Base-by-base conservation (phyloP, 2,329 filamentous ascomycete genomes). In the Westerdykella ornata region DNA sequence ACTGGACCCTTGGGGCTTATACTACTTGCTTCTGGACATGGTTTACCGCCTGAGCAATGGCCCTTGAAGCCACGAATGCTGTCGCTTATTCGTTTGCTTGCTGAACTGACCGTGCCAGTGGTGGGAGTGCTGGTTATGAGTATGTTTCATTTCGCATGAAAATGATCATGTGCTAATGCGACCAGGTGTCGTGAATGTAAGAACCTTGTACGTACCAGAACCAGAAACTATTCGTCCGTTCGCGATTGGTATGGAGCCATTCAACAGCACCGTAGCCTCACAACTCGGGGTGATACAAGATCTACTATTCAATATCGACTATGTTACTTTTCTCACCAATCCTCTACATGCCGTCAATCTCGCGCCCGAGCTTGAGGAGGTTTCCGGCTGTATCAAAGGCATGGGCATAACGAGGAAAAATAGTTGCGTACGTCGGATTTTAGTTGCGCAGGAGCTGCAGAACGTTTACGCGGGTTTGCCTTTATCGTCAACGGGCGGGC, bases 121-220 rank as follows among this genome's bases (percentile, higher is more conserved):
- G 20, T 46, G 8, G 47, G 45, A 15, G 43, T 51, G 20, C 22
- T 51, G 22, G 36, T 51, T 22, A 51, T 51, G 47, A 48, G 47
- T 47, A 26, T 32, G 46, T n/a, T n/a, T n/a, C n/a, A n/a, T n/a
- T 43, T 22, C 18, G n/a, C n/a, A n/a, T n/a, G n/a, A n/a, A n/a
- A n/a, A n/a, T n/a, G n/a, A n/a, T n/a, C n/a, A 33, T 38, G 15
- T 35, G 30, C 13, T 35, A 13, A 26, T 17, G 18, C 14, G 19
- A 34, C 12, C 14, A 48, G 46, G 46, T 35, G 45, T 45, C 35
- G 47, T 50, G 3, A 41, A 40, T 18, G 47, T 41, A n/a, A n/a
- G n/a, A 3, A 19, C 35, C 6, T 22, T 44, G 2, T 48, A 46
- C 30, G n/a, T 38, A 26, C 45, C 45, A 6, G 38, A 44, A 4